Evolutionary conservation across 805 yeast species (phyloP), one percentile per base, ranked within the genome.

Genomic region (Kodamaea leandrae): DNA sequence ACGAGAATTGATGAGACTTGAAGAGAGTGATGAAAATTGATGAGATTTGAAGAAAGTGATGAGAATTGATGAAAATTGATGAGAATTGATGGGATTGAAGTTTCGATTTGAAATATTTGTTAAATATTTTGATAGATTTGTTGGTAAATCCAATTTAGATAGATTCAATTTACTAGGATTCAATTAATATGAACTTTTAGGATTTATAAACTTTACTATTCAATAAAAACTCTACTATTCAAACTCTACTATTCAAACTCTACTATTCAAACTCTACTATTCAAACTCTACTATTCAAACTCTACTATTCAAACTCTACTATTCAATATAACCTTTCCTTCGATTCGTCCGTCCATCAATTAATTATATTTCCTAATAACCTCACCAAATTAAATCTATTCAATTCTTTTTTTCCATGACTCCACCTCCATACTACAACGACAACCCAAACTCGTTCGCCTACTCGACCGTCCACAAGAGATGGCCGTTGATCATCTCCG

Each of bases 401-500:
- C 19, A 18, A 13, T 10, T 27, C 9, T 27, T 17, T 30, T 30
- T 30, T 16, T 30, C 8, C 28, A 23, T 3, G 17, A 45, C 42
- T 44, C 83, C 84, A 5, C 54, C 53, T 4, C 67, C 71, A 4
- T 86, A 83, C 58, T 70, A 63, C 57, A 86, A 84, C 60, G 75
- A 75, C 57, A 95, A 88, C 54, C 61, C 70, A 27, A 75, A 72
- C 43, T 86, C 96, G 3, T 93, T 93, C 60, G 98, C 96, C 7
- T 80, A 76, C 56, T 71, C 78, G 25, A 89, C 98, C 0, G 84
- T 86, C 7, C 73, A 78, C 47, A 69, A 71, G 26, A 81, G 99
- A 61, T 93, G 98, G 97, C 91, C 96, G 20, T 79, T 78, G 41
- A 87, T 93, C 49, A 56, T 90, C 35, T 71, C 76, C 20, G 85